phyloP scores from a whole-genome alignment of 1,139 yeast species.

The Scheffersomyces titani region DNA sequence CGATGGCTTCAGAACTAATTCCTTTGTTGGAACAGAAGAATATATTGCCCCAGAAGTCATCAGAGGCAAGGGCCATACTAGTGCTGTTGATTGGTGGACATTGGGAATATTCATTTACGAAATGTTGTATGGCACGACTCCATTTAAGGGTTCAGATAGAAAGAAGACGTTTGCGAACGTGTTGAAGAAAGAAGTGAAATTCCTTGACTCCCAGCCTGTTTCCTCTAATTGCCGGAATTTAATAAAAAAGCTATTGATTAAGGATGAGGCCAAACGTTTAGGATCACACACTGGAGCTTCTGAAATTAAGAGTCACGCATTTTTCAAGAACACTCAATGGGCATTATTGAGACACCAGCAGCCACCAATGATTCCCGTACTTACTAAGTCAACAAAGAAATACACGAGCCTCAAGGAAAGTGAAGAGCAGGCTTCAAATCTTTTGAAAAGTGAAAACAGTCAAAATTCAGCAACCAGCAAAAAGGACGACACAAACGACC shows the following conservation, averaged over 20 bases:
- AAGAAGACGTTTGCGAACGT: slow-evolving; percentile 88
- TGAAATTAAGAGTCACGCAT: slow-evolving; percentile 86
- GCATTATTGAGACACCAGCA: slow-evolving; percentile 87
- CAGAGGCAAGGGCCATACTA: slow-evolving; percentile 94
- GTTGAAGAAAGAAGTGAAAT: slow-evolving; percentile 78
- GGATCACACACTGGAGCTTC: slow-evolving; percentile 95
- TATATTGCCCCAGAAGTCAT: slow-evolving; percentile 98
- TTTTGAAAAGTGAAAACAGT: not conserved
- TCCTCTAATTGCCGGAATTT: slow-evolving; percentile 77
- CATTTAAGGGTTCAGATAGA: slow-evolving; percentile 88
- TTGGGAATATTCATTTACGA: slow-evolving; percentile 88
- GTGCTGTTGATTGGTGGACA: slow-evolving; percentile 99
- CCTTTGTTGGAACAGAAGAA: slow-evolving; percentile 98
- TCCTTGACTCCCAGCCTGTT: slow-evolving; percentile 57
- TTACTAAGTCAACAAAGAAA: slow-evolving; percentile 53
- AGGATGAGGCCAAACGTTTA: slow-evolving; percentile 83
- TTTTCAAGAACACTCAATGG: slow-evolving; percentile 92
- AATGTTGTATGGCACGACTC: slow-evolving; percentile 94
- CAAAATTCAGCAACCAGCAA: not conserved
- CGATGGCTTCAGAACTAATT: slow-evolving; percentile 93
- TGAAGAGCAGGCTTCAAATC: slow-evolving; percentile 19
- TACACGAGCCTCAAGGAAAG: slow-evolving; percentile 25
- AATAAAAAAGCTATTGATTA: slow-evolving; percentile 77
- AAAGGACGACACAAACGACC: slow-evolving; percentile 52
- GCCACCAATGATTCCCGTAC: slow-evolving; percentile 93